A percentile compares a stretch with the other conserved stretches of the same genome.
Conservation (phyloP, 345 rosid species). For the Aethionema arabicum region DNA sequence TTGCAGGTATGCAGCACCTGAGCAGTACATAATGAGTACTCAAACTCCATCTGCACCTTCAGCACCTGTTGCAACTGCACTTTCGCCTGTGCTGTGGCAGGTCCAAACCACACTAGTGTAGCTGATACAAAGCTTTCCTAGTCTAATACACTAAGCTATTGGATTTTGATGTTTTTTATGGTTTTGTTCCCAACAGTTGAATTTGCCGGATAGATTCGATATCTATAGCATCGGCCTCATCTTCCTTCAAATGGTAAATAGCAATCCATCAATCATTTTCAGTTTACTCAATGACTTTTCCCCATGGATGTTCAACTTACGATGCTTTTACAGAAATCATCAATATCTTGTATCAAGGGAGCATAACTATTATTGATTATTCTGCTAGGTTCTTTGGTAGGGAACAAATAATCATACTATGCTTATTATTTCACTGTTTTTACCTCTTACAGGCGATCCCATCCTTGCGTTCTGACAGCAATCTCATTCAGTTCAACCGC, state of each 20-base stretch:
- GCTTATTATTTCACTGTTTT: not conserved
- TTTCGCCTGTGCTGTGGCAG: constrained; percentile 99
- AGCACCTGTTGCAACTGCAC: constrained; percentile 94
- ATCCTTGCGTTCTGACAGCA: constrained; percentile 74
- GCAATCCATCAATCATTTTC: constrained; percentile 6
- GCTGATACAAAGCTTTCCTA: constrained; percentile 16
- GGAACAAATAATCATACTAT: not conserved
- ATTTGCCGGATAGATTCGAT: constrained; percentile 93
- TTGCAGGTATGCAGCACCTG: constrained; percentile 90
- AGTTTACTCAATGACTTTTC: constrained; percentile 10
- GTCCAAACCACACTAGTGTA: constrained; percentile 34
- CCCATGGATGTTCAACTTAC: constrained; percentile 17
- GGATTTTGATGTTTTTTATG: constrained; percentile 26
- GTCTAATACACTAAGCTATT: not conserved
- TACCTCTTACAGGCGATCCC: constrained; percentile 62
- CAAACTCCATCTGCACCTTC: constrained; percentile 99
- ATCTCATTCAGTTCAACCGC: constrained; percentile 90
- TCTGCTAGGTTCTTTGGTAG: not conserved
- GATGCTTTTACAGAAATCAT: not conserved
- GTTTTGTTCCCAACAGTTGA: constrained; percentile 58
- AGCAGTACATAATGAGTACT: constrained; percentile 99
- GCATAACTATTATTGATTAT: no score
- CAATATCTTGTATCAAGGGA: not conserved
- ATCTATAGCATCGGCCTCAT: constrained; percentile 92
- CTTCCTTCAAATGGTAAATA: constrained; percentile 87